These are phyloP conservation scores for Hypoxylon sp. DNA, from an alignment of 2,329 filamentous ascomycete species.

Conservation along the genomic window DNA sequence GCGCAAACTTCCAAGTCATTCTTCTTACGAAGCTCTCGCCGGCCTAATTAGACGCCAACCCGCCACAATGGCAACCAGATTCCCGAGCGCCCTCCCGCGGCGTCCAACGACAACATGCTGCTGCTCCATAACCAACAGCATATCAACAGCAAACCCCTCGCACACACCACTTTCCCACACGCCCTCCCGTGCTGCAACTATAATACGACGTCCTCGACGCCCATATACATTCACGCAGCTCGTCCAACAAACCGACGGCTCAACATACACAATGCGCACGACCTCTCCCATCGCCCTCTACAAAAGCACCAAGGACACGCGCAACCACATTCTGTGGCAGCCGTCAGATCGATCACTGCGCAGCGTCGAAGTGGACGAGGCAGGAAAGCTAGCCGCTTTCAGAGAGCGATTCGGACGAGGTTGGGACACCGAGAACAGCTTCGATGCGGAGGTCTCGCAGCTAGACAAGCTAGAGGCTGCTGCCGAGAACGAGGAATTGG, in stretches of 20 bases:
- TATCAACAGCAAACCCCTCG: conserved; percentile 34
- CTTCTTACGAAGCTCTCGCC: background rate
- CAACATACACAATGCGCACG: conserved; percentile 83
- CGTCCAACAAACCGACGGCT: conserved; percentile 91
- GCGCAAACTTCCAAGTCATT: background rate
- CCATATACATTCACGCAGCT: conserved; percentile 99
- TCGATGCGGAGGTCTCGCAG: conserved; percentile 53
- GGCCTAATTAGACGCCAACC: background rate
- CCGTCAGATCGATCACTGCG: conserved; percentile 82
- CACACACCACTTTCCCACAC: conserved; percentile 53
- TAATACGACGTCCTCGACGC: conserved; percentile 87
- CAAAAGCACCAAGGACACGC: conserved; percentile 80
- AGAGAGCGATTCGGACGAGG: conserved; percentile 84
- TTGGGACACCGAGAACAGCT: conserved; percentile 72
- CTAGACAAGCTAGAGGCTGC: conserved; percentile 35
- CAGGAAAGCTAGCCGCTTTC: conserved; percentile 88
- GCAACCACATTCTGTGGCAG: conserved; percentile 93
- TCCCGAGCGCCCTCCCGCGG: conserved; percentile 52
- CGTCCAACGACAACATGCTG: conserved; percentile 44
- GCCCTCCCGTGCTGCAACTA: conserved; percentile 84
- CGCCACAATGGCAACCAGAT: conserved; percentile 51
- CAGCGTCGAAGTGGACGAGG: conserved; percentile 95
- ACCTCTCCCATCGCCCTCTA: conserved; percentile 76
- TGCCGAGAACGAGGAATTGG: conserved; percentile 40
- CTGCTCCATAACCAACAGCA: conserved; percentile 1